Percentiles rank a stretch among this genome's conserved stretches.
Evolutionary conservation across 2,329 filamentous ascomycete species (phyloP).

Genomic region (Colletotrichum lini): DNA sequence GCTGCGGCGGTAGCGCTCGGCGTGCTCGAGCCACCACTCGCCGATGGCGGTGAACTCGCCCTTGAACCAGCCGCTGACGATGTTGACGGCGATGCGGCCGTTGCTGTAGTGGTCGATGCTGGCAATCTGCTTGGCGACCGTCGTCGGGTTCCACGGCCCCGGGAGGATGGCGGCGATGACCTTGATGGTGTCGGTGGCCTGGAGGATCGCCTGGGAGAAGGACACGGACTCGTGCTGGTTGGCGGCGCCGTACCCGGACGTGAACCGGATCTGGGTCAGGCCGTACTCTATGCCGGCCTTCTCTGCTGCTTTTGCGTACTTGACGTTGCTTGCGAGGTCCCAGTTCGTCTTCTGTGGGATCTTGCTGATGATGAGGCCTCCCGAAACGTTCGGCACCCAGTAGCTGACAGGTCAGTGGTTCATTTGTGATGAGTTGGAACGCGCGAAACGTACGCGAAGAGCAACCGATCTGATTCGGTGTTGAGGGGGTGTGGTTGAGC

Average conservation of each 20-base stretch:
- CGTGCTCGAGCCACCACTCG: conserved; percentile 69
- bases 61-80: conserved; percentile 68
- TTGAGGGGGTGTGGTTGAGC: conserved; percentile 35
- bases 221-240: conserved; percentile 68
- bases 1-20: conserved; percentile 64
- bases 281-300: conserved; percentile 65
- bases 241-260: conserved; percentile 63
- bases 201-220: conserved; percentile 65
- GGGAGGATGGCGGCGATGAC: conserved; percentile 67
- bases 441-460: conserved; percentile 44
- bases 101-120: conserved; percentile 66
- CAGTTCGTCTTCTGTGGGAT: conserved; percentile 64
- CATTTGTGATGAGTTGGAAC: neutral
- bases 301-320: conserved; percentile 65
- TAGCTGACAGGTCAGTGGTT: conserved; percentile 52
- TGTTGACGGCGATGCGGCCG: conserved; percentile 66
- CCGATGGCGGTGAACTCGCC: conserved; percentile 65
- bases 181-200: conserved; percentile 62
- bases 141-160: conserved; percentile 64
- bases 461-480: conserved; percentile 39
- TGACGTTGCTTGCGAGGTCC: conserved; percentile 63
- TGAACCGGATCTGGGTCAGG: conserved; percentile 67
- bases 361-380: conserved; percentile 66
- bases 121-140: conserved; percentile 68
- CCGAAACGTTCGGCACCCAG: conserved; percentile 69